Conservation (phyloP, 139 green algal genomes). For the Coelastrella sp. region DNA sequence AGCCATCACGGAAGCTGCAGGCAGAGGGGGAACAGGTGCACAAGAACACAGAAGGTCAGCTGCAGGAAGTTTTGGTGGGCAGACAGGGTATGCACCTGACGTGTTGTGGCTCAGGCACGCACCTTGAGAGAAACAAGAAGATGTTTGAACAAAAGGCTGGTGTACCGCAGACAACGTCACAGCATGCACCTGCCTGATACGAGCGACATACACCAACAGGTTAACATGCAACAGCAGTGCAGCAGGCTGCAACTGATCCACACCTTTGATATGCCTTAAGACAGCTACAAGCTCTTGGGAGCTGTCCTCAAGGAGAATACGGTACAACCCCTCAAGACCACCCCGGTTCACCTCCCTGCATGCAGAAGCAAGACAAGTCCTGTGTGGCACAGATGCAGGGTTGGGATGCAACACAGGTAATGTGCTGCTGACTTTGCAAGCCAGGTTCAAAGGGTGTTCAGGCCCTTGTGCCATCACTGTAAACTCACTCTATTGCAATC, state of each 20-base stretch:
- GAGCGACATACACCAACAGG: too few species aligned
- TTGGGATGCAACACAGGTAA: too few species aligned
- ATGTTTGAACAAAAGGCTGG: too few species aligned
- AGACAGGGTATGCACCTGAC: background rate
- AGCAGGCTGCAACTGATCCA: background rate
- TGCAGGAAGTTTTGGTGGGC: background rate
- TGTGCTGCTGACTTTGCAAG: too few species aligned
- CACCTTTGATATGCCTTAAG: slow-evolving; percentile 51
- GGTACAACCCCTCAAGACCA: slow-evolving; percentile 39
- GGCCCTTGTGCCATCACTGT: background rate
- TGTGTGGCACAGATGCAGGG: too few species aligned
- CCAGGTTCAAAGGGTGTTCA: too few species aligned
- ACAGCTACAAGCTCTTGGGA: slow-evolving; percentile 17
- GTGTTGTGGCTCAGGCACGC: background rate
- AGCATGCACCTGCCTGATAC: too few species aligned
- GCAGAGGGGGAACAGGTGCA: background rate
- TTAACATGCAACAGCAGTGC: too few species aligned
- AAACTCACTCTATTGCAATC: slow-evolving; percentile 39
- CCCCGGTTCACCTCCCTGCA: slow-evolving; percentile 39
- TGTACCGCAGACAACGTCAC: too few species aligned
- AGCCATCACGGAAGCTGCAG: slow-evolving; percentile 37
- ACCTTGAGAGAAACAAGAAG: background rate
- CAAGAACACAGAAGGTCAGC: background rate
- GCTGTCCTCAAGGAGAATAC: slow-evolving; percentile 34
- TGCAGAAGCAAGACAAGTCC: background rate